Percentiles rank a stretch among this genome's conserved stretches.
These are phyloP conservation scores for Chloris gayana DNA, from an alignment of 176 grass and related monocot species.

Conservation along the genomic window DNA sequence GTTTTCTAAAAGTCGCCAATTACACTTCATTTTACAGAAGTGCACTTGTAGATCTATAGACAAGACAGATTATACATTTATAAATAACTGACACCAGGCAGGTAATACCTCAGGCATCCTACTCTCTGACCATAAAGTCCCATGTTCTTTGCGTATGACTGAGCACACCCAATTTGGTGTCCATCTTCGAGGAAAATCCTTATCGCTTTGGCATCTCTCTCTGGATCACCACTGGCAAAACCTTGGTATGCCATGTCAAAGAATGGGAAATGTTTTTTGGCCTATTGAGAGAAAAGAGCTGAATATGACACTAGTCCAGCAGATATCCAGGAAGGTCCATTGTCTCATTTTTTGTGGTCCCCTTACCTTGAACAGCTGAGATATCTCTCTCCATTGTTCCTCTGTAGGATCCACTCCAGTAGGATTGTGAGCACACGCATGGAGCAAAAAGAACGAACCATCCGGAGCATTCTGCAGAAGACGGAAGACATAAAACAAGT, in stretches of 20 bases:
- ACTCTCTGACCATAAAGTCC: conserved; percentile 94
- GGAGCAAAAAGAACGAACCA: conserved; percentile 96
- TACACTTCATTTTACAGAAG: conserved; percentile 24
- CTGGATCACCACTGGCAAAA: conserved; percentile 93
- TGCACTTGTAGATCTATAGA: background rate
- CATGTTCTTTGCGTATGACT: conserved; percentile 99
- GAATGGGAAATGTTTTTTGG: conserved; percentile 95
- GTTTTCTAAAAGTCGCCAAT: background rate
- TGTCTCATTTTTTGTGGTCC: background rate
- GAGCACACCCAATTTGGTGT: conserved; percentile 91
- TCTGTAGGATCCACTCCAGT: conserved; percentile 97
- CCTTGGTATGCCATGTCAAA: conserved; percentile 99
- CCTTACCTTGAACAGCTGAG: conserved; percentile 80
- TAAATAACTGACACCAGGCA: background rate
- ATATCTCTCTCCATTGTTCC: conserved; percentile 99
- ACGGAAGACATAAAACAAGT: conserved; percentile 13
- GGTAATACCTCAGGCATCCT: conserved; percentile 83
- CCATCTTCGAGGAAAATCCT: conserved; percentile 97
- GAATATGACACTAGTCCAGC: background rate
- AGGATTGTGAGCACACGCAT: conserved; percentile 98
- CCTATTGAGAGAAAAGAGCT: conserved; percentile 43
- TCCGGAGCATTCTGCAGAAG: conserved; percentile 86
- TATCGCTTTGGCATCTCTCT: conserved; percentile 94
- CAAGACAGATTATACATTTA: background rate
- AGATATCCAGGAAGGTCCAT: conserved; percentile 5